These are phyloP conservation scores for Pichia thaimueangensis DNA, from an alignment of 805 yeast species.

Conservation along the genomic window DNA sequence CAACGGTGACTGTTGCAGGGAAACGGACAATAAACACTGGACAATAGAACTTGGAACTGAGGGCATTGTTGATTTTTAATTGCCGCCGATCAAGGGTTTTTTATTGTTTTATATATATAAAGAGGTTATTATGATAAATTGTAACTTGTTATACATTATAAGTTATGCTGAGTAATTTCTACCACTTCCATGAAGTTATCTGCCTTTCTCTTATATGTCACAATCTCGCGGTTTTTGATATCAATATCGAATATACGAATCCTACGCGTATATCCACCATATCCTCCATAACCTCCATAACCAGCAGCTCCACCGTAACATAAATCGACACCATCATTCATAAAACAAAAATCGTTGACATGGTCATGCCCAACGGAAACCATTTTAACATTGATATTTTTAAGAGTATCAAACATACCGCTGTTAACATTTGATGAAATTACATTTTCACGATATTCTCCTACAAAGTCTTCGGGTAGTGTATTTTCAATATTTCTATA, in stretches of 20 bases:
- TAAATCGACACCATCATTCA: slow-evolving; percentile 55
- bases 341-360: slow-evolving; percentile 82
- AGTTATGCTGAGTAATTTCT: no score
- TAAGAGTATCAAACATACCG: slow-evolving; percentile 54
- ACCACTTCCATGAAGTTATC: no score
- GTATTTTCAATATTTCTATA: slow-evolving; percentile 28
- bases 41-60: no score
- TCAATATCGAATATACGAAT: slow-evolving; percentile 68
- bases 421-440: slow-evolving; percentile 73
- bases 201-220: slow-evolving; percentile 76
- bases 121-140: no score
- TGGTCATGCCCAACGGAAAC: slow-evolving; percentile 92
- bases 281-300: slow-evolving; percentile 95
- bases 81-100: no score
- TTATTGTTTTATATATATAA: no score
- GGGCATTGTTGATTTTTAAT: no score
- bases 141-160: no score
- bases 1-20: no score
- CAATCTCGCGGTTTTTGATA: slow-evolving; percentile 35
- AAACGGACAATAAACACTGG: no score
- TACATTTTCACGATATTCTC: slow-evolving; percentile 62
- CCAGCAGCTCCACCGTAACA: slow-evolving; percentile 95
- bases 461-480: slow-evolving; percentile 36
- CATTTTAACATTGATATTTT: slow-evolving; percentile 64
- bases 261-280: slow-evolving; percentile 80